phyloP scores from a whole-genome alignment of 1,284 basidiomycete genomes.

The Ceratobasidium sp. region DNA sequence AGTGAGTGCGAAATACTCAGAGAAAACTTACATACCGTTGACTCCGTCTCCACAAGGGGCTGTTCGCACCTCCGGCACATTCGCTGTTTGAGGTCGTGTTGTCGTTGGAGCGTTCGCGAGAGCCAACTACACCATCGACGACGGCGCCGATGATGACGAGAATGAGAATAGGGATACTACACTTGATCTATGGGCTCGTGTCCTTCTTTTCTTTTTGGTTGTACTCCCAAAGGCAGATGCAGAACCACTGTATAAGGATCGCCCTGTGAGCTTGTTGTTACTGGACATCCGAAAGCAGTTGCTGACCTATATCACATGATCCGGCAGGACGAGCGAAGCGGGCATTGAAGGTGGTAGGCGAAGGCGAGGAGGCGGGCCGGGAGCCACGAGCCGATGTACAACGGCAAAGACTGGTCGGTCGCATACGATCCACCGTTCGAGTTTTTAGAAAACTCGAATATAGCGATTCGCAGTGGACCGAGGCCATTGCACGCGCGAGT shows the following conservation, averaged over 20 bases:
- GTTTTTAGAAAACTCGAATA: conserved; percentile 12
- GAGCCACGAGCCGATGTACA: too few species aligned
- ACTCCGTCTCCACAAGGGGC: too few species aligned
- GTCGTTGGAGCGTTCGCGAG: conserved; percentile 66
- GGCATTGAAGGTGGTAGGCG: conserved; percentile 13
- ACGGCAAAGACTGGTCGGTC: too few species aligned
- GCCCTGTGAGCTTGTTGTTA: conserved; percentile 51
- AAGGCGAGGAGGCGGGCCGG: conserved; percentile 16
- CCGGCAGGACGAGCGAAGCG: conserved; percentile 30
- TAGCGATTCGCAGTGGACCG: conserved; percentile 45
- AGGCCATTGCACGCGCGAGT: conserved; percentile 46
- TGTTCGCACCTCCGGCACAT: conserved; percentile 55
- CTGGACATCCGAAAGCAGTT: conserved; percentile 50
- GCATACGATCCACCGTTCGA: too few species aligned
- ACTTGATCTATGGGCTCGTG: conserved; percentile 72
- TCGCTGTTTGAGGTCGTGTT: conserved; percentile 53
- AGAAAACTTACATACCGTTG: too few species aligned
- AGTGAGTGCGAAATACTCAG: too few species aligned
- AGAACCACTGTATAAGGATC: conserved; percentile 50
- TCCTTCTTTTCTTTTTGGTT: conserved; percentile 58
- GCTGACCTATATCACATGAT: conserved; percentile 50
- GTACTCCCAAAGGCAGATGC: conserved; percentile 39
- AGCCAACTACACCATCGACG: conserved; percentile 82
- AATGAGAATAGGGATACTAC: conserved; percentile 74
- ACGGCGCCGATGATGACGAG: conserved; percentile 81